These are phyloP conservation scores for Penicillium crystallinum DNA, from an alignment of 495 filamentous ascomycete genomes.

Conservation along the genomic window DNA sequence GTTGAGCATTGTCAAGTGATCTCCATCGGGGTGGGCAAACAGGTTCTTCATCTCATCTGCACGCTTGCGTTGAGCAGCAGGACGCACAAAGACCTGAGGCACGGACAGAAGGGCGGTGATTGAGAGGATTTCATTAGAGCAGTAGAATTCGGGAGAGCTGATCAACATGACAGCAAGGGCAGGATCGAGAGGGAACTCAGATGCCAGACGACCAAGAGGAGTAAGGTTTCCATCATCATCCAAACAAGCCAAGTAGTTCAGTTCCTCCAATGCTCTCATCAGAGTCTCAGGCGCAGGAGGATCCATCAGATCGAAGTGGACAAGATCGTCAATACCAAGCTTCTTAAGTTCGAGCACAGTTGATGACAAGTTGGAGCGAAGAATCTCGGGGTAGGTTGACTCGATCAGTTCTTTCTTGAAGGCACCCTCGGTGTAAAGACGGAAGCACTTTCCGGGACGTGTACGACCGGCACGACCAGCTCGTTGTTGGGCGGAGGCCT, in stretches of 20 bases:
- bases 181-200: constrained; percentile 94
- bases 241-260: constrained; percentile 94
- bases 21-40: constrained; percentile 89
- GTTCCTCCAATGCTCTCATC: constrained; percentile 96
- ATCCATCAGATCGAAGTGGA: constrained; percentile 99
- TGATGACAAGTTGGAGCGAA: constrained; percentile 87
- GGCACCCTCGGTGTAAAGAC: constrained; percentile 89
- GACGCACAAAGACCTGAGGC: constrained; percentile 89
- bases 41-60: constrained; percentile 96
- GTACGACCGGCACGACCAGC: constrained; percentile 99
- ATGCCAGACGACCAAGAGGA: constrained; percentile 75
- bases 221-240: constrained; percentile 96
- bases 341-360: constrained; percentile 98
- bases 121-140: constrained; percentile 96
- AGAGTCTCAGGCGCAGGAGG: constrained; percentile 96
- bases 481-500: constrained; percentile 96
- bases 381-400: constrained; percentile 92
- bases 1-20: constrained; percentile 94
- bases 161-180: constrained; percentile 97
- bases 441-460: constrained; percentile 94
- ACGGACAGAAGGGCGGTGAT: constrained; percentile 92
- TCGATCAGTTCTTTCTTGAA: constrained; percentile 99
- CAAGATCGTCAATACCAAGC: constrained; percentile 88
- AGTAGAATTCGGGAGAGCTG: constrained; percentile 94
- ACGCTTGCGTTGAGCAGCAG: constrained; percentile 74